Conservation (phyloP, 2,329 filamentous ascomycete species). For the Hypocreales sp. region DNA sequence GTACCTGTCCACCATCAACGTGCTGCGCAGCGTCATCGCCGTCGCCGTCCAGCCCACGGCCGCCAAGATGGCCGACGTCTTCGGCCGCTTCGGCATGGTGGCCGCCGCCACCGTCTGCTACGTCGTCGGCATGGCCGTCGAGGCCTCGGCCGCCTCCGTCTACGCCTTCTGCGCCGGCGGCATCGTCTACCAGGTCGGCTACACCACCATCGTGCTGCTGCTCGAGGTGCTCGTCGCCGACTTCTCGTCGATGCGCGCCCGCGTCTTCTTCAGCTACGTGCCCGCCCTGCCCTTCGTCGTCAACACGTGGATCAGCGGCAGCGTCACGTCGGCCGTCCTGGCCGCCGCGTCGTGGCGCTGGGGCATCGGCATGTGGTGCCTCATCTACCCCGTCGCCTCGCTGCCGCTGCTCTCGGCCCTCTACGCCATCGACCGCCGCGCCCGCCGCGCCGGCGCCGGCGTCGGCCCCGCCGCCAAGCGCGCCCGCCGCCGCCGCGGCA, state of each 20-base stretch:
- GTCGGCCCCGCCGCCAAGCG: neutral
- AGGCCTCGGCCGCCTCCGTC: constrained; percentile 31
- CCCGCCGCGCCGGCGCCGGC: constrained; percentile 3
- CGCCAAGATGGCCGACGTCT: constrained; percentile 47
- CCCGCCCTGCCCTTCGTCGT: constrained; percentile 42
- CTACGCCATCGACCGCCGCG: constrained; percentile 16
- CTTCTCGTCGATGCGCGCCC: constrained; percentile 40
- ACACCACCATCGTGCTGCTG: constrained; percentile 39
- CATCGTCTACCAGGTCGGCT: constrained; percentile 42
- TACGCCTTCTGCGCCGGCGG: constrained; percentile 36
- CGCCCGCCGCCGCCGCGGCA: constrained; percentile 7
- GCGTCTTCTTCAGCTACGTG: constrained; percentile 47
- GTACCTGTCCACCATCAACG: constrained; percentile 40
- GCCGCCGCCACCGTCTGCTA: constrained; percentile 40
- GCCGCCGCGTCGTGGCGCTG: constrained; percentile 37
- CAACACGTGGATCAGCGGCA: constrained; percentile 49
- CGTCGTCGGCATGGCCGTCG: constrained; percentile 34
- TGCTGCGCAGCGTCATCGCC: constrained; percentile 41
- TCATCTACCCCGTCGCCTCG: constrained; percentile 41
- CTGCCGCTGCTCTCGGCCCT: constrained; percentile 35
- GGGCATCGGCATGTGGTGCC: constrained; percentile 49
- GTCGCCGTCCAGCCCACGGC: constrained; percentile 42
- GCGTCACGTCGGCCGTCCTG: constrained; percentile 35
- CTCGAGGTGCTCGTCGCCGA: constrained; percentile 47
- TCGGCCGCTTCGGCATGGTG: constrained; percentile 45